phyloP scores from a whole-genome alignment of 371 early-diverging fungal species.

The Lichtheimia corymbifera region DNA sequence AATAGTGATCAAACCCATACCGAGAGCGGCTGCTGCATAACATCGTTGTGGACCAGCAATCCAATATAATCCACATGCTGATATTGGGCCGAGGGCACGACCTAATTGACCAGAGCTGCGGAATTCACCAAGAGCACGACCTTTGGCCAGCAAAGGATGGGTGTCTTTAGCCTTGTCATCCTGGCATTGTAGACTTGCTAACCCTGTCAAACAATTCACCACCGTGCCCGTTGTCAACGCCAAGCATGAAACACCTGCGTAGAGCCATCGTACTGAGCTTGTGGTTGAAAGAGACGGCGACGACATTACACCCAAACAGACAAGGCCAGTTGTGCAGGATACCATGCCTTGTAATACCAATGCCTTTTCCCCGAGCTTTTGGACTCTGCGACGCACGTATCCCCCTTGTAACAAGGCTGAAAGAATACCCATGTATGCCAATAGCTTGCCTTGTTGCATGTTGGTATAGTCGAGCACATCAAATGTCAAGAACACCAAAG shows the following conservation, averaged over 20 bases:
- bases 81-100: slow-evolving; percentile 86
- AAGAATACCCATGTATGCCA: slow-evolving; percentile 87
- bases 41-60: slow-evolving; percentile 68
- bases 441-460: slow-evolving; percentile 87
- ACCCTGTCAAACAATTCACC: slow-evolving; percentile 84
- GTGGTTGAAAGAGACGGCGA: not conserved
- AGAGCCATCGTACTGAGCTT: slow-evolving; percentile 21
- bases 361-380: slow-evolving; percentile 67
- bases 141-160: slow-evolving; percentile 51
- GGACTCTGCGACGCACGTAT: slow-evolving; percentile 82
- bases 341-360: slow-evolving; percentile 82
- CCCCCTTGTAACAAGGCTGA: slow-evolving; percentile 92
- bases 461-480: slow-evolving; percentile 86
- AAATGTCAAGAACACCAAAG: slow-evolving; percentile 93
- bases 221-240: slow-evolving; percentile 94
- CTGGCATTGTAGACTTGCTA: slow-evolving; percentile 66
- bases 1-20: slow-evolving; percentile 28
- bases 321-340: slow-evolving; percentile 70
- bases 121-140: slow-evolving; percentile 83
- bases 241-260: slow-evolving; percentile 71
- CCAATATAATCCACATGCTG: slow-evolving; percentile 90
- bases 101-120: slow-evolving; percentile 92
- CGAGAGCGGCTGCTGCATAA: slow-evolving; percentile 44
- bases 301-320: slow-evolving; percentile 51
- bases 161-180: slow-evolving; percentile 25